phyloP scores from a whole-genome alignment of 106 monocot species.

The Triglochin maritima region DNA sequence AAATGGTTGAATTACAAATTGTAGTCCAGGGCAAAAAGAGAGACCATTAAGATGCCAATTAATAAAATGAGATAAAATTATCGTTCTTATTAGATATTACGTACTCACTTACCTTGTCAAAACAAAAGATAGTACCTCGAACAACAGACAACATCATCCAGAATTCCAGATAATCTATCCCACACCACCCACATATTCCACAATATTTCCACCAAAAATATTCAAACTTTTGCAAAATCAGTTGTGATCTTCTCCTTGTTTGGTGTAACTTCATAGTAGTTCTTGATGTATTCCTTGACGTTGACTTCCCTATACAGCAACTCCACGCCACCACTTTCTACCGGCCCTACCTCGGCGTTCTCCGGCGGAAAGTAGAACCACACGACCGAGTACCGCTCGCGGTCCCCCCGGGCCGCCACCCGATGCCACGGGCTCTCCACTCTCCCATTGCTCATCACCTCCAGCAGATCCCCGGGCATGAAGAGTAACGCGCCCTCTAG shows the following conservation, averaged over 20 bases:
- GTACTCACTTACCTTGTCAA: too few relatives aligned
- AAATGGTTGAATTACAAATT: too few relatives aligned
- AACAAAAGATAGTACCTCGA: too few relatives aligned
- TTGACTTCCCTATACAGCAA: not conserved
- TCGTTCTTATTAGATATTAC: too few relatives aligned
- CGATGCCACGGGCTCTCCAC: slow-evolving; percentile 6
- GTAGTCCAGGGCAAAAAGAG: too few relatives aligned
- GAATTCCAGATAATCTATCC: too few relatives aligned
- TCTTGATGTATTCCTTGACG: not conserved
- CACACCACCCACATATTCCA: too few relatives aligned
- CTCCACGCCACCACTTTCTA: not conserved
- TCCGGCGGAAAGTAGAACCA: slow-evolving; percentile 1
- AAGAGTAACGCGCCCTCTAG: not conserved
- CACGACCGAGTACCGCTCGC: slow-evolving; percentile 5
- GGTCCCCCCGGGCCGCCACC: not conserved
- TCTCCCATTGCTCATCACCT: slow-evolving; percentile 6
- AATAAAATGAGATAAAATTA: too few relatives aligned
- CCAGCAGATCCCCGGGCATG: slow-evolving; percentile 3
- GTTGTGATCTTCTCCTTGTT: not conserved
- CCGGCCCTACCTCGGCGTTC: slow-evolving; percentile 1
- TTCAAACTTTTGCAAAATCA: slow-evolving; percentile 2
- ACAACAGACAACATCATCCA: too few relatives aligned
- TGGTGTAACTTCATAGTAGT: not conserved
- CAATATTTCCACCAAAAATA: too few relatives aligned
- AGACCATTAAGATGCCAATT: too few relatives aligned